These are phyloP conservation scores for Tylopilus orsonianus DNA, from an alignment of 1,284 basidiomycete genomes.

Conservation along the genomic window DNA sequence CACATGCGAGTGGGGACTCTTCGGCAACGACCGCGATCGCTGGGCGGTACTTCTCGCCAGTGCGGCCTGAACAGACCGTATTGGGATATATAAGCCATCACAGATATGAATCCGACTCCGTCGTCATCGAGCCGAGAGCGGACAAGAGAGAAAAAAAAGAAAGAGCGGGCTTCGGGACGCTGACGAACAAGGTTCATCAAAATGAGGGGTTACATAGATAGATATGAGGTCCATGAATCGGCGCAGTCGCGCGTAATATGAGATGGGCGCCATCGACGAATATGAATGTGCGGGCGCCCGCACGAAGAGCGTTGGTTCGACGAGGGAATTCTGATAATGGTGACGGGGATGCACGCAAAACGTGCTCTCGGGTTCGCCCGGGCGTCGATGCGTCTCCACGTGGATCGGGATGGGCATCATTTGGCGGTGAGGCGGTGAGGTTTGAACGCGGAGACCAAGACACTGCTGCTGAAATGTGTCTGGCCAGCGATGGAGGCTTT, in stretches of 20 bases:
- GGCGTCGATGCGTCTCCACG: constrained; percentile 7
- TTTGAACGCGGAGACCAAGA: background rate
- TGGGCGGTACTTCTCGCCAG: constrained; percentile 4
- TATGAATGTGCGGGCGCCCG: constrained; percentile 4
- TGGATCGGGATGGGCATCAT: constrained; percentile 4
- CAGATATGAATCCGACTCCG: constrained; percentile 15
- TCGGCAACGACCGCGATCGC: constrained; percentile 18
- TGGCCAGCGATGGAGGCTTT: constrained; percentile 19
- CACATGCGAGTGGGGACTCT: background rate
- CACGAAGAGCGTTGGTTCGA: constrained; percentile 5
- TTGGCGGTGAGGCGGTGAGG: background rate
- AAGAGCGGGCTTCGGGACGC: background rate
- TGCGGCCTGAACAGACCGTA: constrained; percentile 7
- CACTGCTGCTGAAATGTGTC: background rate
- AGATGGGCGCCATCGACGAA: constrained; percentile 22
- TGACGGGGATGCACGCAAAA: background rate
- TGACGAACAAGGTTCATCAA: constrained; percentile 5
- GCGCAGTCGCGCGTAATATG: constrained; percentile 5
- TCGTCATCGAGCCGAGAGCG: background rate
- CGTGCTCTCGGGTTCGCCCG: constrained; percentile 9
- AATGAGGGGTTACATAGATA: constrained; percentile 9
- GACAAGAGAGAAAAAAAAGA: background rate
- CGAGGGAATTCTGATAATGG: constrained; percentile 4
- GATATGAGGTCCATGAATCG: constrained; percentile 13
- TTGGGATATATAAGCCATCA: constrained; percentile 11